Evolutionary conservation across 768 basidiomycete species (phyloP).

Genomic region (Fibroporia radiculosa): DNA sequence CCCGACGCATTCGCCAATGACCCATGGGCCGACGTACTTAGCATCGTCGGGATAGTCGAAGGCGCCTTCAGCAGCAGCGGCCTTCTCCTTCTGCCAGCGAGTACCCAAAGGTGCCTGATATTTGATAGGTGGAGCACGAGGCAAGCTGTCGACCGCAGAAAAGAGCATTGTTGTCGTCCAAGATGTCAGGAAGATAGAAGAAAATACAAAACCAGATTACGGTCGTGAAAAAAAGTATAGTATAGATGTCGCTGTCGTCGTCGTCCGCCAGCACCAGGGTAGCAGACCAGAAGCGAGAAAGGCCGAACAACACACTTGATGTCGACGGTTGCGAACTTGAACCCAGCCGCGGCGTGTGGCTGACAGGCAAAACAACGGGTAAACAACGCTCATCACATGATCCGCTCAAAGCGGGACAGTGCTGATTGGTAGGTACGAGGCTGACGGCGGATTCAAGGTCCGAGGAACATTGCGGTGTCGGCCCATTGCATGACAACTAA

Average conservation of each 20-base stretch:
- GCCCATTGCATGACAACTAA: too few species aligned
- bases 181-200: conserved; percentile 1
- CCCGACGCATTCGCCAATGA: conserved; percentile 88
- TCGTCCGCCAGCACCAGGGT: conserved; percentile 1
- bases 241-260: conserved; percentile 4
- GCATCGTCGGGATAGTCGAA: conserved; percentile 85
- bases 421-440: too few species aligned
- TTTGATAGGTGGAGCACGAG: conserved; percentile 63
- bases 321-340: conserved; percentile 6
- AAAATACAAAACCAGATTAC: conserved; percentile 5
- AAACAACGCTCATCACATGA: conserved; percentile 10
- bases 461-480: too few species aligned
- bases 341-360: conserved; percentile 3
- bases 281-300: background rate
- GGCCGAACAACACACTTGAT: background rate
- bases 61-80: conserved; percentile 63
- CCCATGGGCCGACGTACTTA: conserved; percentile 83
- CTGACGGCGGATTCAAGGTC: too few species aligned
- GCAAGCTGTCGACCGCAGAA: conserved; percentile 38
- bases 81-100: conserved; percentile 85
- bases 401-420: background rate
- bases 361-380: conserved; percentile 15
- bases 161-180: conserved; percentile 5
- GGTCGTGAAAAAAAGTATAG: background rate
- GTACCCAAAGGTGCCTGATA: conserved; percentile 67